Base-by-base conservation (phyloP, 345 rosid genomes). In the Lepidium africanum region DNA sequence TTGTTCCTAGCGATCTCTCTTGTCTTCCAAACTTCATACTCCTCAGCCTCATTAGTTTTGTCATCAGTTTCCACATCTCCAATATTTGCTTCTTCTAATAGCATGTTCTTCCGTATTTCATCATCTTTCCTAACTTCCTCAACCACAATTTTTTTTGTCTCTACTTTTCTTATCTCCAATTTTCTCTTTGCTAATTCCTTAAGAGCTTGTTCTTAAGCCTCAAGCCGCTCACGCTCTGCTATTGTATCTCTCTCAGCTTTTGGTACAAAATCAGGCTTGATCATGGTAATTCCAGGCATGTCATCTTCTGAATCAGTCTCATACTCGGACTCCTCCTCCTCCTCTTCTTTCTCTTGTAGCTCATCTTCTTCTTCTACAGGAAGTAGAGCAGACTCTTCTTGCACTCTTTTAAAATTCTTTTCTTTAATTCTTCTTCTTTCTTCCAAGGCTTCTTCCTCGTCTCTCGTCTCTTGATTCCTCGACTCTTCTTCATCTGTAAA, bases 11-110 rank as follows among this genome's bases (percentile, higher is more conserved):
- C 86, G 54, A 81, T 78, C 76, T 86, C 92, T 67, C 92, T 78
- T 32, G 78, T 80, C 74, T 81, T 86, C 89, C 92, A 86, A 47
- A 80, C 79, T 63, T 85, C 86, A 10, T 80, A 83, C 77, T 80
- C 89, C 70, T n/a, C 87, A 0, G 89, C 86, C 75, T 84, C 88
- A 27, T 86, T 80, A 33, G 76, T 14, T 35, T 86, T 86, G 69
- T 86, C 89, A 69, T 84, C 92, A 1, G 89, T 86, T 39, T 84
- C 92, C 58, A 84, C 87, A 71, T 86, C 87, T 23, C 76, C 86
- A 33, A 77, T 43, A 39, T 79, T 64, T n/a, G 88, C 91, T 47
- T 81, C 84, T 58, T 78, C 83, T 65, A 65, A 37, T 66, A 80
- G 72, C 71, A 76, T 46, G 66, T 81, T 84, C 80, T 75, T 84